Evolutionary conservation across 148 eudicot genomes (phyloP), one percentile per base, ranked within the genome.

Genomic region (Rhododendron vialii): DNA sequence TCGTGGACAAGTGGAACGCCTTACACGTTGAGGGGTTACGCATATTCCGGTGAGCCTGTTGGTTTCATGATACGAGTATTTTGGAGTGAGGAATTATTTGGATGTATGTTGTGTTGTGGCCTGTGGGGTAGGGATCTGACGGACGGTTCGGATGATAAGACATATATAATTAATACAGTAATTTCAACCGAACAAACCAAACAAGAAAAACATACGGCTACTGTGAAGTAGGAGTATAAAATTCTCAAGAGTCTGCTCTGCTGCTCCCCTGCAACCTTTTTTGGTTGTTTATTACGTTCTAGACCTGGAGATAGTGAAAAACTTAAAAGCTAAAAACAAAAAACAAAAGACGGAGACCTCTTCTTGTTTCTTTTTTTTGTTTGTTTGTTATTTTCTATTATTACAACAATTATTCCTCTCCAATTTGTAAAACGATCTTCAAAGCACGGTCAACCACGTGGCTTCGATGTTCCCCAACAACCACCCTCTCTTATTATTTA

Each of bases 1-100:
- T 75, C 98, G 69, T 93, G 93, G 94, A 97, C 94, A 13, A 94
- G 95, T 7, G 98, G 92, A 80, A 88, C 91, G 75, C 98, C 99
- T 26, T 97, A 97, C 91, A 95, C 96, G 9, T 82, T 95, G 78
- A 93, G 90, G 53, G 99, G 99, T 8, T 97, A 97, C 79, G 92
- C 99, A 20, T 97, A 97, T 50, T 94, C 98, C 0, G 99, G 99
- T 97, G 48, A 89, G 92, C 89, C 18, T 9, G 11, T 36, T 20
- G 13, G 17, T 73, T 73, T 69, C 14, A n/a, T 28, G 35, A n/a
- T 69, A 30, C 30, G 30, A 30, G 30, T 30, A n/a, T 69, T 28
- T 69, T 67, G 30, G 17, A 28, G 18, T 28, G 38, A 4, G 11
- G 38, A 26, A 30, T 30, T 26, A 12, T 71, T 71, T 71, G 18